A percentile compares a stretch with the other conserved stretches of the same genome.
phyloP scores from a whole-genome alignment of 2,329 filamentous ascomycete species.

The Cryphonectria radicalis region DNA sequence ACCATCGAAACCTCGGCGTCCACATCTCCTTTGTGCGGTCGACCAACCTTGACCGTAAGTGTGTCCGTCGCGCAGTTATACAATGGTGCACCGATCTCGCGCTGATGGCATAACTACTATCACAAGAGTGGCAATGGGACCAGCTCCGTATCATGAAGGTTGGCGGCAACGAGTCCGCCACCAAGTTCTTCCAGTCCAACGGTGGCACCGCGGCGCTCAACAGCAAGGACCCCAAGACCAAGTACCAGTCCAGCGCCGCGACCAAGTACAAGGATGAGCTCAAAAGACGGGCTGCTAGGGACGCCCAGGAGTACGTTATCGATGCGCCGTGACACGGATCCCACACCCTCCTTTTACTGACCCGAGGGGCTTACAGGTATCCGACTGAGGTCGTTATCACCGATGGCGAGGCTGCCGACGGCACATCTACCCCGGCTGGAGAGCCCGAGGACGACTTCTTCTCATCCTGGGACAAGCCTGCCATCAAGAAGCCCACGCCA shows the following conservation, averaged over 20 bases:
- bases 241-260: conserved; percentile 92
- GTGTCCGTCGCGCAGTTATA: conserved; percentile 3
- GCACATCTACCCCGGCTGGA: conserved; percentile 75
- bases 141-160: conserved; percentile 98
- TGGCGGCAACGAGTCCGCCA: conserved; percentile 95
- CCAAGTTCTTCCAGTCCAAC: conserved; percentile 97
- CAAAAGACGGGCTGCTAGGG: conserved; percentile 79
- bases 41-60: conserved; percentile 96
- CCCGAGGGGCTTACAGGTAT: conserved; percentile 57
- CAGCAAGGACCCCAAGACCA: conserved; percentile 95
- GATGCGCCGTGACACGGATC: conserved; percentile 11
- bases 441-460: conserved; percentile 95
- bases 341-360: conserved; percentile 30
- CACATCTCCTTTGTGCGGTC: conserved; percentile 99
- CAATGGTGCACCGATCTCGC: not conserved
- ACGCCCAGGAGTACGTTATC: conserved; percentile 76
- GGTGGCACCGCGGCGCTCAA: conserved; percentile 91
- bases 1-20: conserved; percentile 96
- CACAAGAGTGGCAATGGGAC: conserved; percentile 94
- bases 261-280: conserved; percentile 98
- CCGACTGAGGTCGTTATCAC: conserved; percentile 85
- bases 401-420: conserved; percentile 70
- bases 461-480: conserved; percentile 97
- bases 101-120: conserved; percentile 25
- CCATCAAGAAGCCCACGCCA: conserved; percentile 94